These are phyloP conservation scores for Asterophora lycoperdoides DNA, from an alignment of 768 basidiomycete species.

Conservation along the genomic window DNA sequence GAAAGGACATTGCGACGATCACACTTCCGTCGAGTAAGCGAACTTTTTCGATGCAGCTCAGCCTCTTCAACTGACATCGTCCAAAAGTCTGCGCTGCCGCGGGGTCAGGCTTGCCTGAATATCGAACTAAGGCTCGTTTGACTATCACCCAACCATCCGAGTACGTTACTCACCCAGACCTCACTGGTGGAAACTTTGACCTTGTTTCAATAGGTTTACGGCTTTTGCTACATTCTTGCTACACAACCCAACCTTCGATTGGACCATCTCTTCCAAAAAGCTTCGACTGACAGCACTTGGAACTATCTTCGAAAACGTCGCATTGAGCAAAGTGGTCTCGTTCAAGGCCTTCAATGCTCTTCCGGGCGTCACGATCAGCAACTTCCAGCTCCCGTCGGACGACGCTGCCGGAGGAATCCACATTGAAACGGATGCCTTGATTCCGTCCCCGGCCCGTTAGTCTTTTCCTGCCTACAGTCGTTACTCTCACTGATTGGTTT, in stretches of 20 bases:
- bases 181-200: not conserved
- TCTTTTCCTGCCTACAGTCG: conserved; percentile 13
- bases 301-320: conserved; percentile 63
- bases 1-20: conserved; percentile 58
- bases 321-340: conserved; percentile 53
- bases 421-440: conserved; percentile 61
- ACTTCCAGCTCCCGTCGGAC: conserved; percentile 67
- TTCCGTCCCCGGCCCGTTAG: conserved; percentile 65
- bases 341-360: conserved; percentile 71
- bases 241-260: conserved; percentile 60
- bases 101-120: conserved; percentile 62
- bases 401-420: conserved; percentile 66
- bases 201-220: conserved; percentile 48
- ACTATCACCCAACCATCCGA: conserved; percentile 49
- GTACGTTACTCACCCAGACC: conserved; percentile 28
- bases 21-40: conserved; percentile 51
- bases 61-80: not conserved
- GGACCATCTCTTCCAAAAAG: conserved; percentile 65
- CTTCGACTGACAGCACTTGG: conserved; percentile 63
- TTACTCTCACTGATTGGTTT: conserved; percentile 13
- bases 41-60: not conserved
- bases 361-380: conserved; percentile 65
- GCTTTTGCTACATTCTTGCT: conserved; percentile 61
- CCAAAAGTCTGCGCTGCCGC: conserved; percentile 61
- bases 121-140: conserved; percentile 46